A percentile compares a stretch with the other conserved stretches of the same genome.
phyloP scores from a whole-genome alignment of 2,329 filamentous ascomycete species.

The Colletotrichum sp. region DNA sequence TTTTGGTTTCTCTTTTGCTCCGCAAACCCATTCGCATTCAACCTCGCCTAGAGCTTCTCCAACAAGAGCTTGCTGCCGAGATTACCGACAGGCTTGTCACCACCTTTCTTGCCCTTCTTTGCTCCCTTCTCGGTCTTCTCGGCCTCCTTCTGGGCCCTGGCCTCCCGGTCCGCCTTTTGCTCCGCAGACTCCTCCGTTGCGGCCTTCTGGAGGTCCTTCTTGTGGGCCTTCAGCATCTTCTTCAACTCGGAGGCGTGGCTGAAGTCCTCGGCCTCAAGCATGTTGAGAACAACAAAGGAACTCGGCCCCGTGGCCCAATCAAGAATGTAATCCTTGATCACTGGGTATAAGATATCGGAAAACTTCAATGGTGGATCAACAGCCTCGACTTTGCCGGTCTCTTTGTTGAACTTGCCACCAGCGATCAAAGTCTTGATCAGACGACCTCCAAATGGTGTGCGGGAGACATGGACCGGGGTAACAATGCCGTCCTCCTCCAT shows the following conservation, averaged over 20 bases:
- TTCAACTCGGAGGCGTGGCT: conserved; percentile 68
- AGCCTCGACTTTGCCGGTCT: conserved; percentile 71
- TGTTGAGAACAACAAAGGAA: conserved; percentile 82
- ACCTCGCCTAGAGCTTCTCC: conserved; percentile 51
- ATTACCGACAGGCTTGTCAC: conserved; percentile 58
- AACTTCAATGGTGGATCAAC: conserved; percentile 82
- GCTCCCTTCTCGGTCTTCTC: conserved; percentile 39
- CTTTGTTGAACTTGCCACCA: conserved; percentile 84
- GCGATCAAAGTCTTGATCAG: conserved; percentile 92
- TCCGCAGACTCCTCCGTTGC: conserved; percentile 62
- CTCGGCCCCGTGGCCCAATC: conserved; percentile 87
- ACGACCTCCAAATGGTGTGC: conserved; percentile 70
- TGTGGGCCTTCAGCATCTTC: conserved; percentile 74
- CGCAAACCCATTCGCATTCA: conserved; percentile 1
- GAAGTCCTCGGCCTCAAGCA: conserved; percentile 79
- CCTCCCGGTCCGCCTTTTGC: conserved; percentile 57
- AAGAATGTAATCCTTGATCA: conserved; percentile 76
- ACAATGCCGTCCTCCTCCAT: conserved; percentile 40
- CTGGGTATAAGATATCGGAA: conserved; percentile 78
- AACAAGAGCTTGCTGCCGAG: conserved; percentile 66
- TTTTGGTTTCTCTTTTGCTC: conserved; percentile 10
- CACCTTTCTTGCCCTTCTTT: conserved; percentile 48
- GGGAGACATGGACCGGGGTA: conserved; percentile 57
- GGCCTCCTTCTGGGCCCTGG: conserved; percentile 47
- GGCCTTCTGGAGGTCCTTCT: conserved; percentile 72